Percentiles rank a stretch among this genome's conserved stretches.
Evolutionary conservation across 768 basidiomycete genomes (phyloP).

Genomic region (Lyophyllum semitale): DNA sequence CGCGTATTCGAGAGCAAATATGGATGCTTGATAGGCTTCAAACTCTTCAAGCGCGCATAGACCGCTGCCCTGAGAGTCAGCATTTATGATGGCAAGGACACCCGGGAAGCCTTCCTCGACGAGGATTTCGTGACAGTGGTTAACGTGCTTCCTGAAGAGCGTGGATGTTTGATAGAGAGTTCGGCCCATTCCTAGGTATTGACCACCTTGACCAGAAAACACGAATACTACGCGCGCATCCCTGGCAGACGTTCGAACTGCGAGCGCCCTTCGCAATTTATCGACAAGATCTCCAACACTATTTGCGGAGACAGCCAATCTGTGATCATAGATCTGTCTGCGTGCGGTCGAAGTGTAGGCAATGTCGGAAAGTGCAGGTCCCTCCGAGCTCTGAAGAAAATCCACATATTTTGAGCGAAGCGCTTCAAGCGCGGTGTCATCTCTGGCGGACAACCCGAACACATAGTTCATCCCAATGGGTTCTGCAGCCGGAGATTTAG

Average conservation of each 20-base stretch:
- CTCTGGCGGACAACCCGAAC: conserved; percentile 68
- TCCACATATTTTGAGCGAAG: conserved; percentile 48
- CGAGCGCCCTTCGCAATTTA: conserved; percentile 38
- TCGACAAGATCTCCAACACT: conserved; percentile 46
- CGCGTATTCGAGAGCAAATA: conserved; percentile 65
- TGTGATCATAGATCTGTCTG: conserved; percentile 53
- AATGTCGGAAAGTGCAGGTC: conserved; percentile 44
- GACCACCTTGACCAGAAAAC: conserved; percentile 75
- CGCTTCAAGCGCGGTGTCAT: conserved; percentile 42
- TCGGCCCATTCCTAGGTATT: conserved; percentile 66
- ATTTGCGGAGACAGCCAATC: conserved; percentile 50
- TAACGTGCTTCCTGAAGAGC: conserved; percentile 51
- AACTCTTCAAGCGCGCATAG: conserved; percentile 35
- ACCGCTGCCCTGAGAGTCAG: conserved; percentile 17
- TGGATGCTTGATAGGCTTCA: conserved; percentile 51
- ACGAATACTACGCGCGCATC: conserved; percentile 54
- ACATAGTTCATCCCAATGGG: conserved; percentile 32
- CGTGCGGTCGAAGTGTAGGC: conserved; percentile 73
- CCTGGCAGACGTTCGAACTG: conserved; percentile 29
- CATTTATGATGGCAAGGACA: conserved; percentile 45
- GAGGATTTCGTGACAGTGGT: conserved; percentile 59
- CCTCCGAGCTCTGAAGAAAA: conserved; percentile 42
- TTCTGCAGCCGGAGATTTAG: background rate
- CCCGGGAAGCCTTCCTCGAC: conserved; percentile 50
- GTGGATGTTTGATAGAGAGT: conserved; percentile 51